Conservation (phyloP, 306 rosid genomes). For the Castanea crenata region DNA sequence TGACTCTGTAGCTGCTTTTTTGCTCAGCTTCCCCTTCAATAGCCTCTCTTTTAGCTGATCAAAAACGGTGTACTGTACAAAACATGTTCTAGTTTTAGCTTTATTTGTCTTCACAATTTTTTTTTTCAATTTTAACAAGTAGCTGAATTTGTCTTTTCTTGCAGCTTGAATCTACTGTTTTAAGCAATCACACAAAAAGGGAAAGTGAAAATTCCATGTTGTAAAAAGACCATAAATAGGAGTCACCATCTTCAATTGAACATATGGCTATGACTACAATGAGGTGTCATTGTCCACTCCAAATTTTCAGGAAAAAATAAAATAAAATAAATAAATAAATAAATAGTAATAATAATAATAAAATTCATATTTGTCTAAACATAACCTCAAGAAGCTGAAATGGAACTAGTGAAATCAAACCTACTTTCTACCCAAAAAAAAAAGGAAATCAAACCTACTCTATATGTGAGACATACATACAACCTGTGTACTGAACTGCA, state of each 20-base stretch:
- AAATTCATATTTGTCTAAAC: background rate
- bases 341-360: background rate
- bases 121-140: background rate
- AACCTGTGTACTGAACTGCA: background rate
- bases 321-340: too few relatives aligned
- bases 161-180: background rate
- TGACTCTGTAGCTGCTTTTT: conserved; percentile 41
- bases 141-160: conserved; percentile 14
- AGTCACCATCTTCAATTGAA: background rate
- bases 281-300: background rate
- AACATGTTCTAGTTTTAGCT: conserved; percentile 20
- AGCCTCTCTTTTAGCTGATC: conserved; percentile 83
- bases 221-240: background rate
- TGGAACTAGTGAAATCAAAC: background rate
- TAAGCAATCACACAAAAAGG: background rate
- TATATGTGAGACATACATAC: conserved; percentile 18
- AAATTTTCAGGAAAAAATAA: background rate
- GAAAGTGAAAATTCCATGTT: conserved; percentile 9
- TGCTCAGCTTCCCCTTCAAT: conserved; percentile 47
- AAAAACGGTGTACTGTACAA: conserved; percentile 73
- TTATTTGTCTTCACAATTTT: conserved; percentile 2
- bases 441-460: background rate
- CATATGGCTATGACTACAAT: background rate
- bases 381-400: background rate
- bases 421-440: background rate